Conservation (phyloP, 2,329 filamentous ascomycete species). For the Beauveria sp. region DNA sequence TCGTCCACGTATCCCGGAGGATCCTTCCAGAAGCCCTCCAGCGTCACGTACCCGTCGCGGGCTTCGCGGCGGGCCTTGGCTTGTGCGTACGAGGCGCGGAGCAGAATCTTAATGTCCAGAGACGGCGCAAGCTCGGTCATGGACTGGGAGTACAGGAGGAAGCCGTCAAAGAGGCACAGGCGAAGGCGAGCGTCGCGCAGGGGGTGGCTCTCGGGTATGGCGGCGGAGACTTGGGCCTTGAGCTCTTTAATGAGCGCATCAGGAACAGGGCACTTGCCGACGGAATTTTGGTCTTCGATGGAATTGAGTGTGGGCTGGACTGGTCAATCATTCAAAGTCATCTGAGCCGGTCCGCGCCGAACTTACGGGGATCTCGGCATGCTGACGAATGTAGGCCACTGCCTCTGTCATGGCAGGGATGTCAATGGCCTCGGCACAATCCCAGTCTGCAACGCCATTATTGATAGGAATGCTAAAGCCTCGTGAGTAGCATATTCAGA, state of each 20-base stretch:
- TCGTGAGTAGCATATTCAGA: slow-evolving; percentile 9
- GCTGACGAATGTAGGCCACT: slow-evolving; percentile 60
- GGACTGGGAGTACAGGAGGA: slow-evolving; percentile 65
- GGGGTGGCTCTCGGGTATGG: slow-evolving; percentile 37
- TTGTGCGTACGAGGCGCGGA: slow-evolving; percentile 58
- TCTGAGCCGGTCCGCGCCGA: not conserved
- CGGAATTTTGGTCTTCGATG: slow-evolving; percentile 53
- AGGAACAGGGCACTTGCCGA: slow-evolving; percentile 47
- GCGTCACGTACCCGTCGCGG: slow-evolving; percentile 68
- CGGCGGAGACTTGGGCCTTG: slow-evolving; percentile 39
- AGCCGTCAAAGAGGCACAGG: slow-evolving; percentile 78
- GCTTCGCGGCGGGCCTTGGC: slow-evolving; percentile 61
- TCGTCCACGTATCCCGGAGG: slow-evolving; percentile 90
- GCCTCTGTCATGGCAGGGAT: slow-evolving; percentile 59
- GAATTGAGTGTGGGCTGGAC: slow-evolving; percentile 24
- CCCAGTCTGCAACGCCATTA: slow-evolving; percentile 75
- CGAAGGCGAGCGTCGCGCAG: slow-evolving; percentile 26
- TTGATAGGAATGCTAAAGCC: slow-evolving; percentile 37
- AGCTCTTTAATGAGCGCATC: slow-evolving; percentile 38
- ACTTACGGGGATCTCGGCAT: slow-evolving; percentile 59
- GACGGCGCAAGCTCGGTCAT: slow-evolving; percentile 48
- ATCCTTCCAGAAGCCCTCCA: slow-evolving; percentile 91
- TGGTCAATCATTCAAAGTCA: not conserved
- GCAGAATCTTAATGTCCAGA: slow-evolving; percentile 71
- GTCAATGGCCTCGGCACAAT: slow-evolving; percentile 74